These are phyloP conservation scores for Cynanchum wilfordii DNA, from an alignment of 257 asterid genomes.

Conservation along the genomic window DNA sequence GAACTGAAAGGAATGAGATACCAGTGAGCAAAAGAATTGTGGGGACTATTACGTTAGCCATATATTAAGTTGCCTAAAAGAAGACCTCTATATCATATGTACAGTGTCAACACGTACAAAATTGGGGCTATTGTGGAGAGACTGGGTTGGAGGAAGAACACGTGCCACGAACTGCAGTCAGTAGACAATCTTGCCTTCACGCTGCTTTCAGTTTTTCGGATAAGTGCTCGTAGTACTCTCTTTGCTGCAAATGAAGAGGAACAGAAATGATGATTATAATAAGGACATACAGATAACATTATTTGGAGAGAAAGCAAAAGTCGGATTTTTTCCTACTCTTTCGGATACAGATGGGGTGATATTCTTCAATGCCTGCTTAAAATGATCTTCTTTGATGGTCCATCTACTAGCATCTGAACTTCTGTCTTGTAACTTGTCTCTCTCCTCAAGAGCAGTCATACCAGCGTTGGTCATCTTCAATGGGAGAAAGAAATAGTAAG, in stretches of 20 bases:
- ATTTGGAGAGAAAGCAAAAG: background rate
- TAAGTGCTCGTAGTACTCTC: conserved; percentile 37
- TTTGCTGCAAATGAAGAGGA: conserved; percentile 54
- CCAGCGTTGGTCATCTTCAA: conserved; percentile 63
- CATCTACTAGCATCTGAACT: conserved; percentile 21
- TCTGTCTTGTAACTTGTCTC: conserved; percentile 19
- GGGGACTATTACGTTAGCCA: no score
- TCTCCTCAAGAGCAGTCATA: conserved; percentile 53
- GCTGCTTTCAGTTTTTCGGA: conserved; percentile 34
- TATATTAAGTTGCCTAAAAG: no score
- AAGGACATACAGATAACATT: background rate
- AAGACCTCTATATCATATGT: background rate
- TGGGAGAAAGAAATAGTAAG: background rate
- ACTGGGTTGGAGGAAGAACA: background rate
- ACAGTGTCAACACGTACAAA: background rate
- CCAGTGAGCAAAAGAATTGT: no score
- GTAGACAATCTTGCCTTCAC: background rate
- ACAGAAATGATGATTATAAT: background rate
- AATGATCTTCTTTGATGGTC: conserved; percentile 55
- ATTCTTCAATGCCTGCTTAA: conserved; percentile 50
- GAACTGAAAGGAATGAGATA: no score
- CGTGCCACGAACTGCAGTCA: no score
- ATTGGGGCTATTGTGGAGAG: background rate
- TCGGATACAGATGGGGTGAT: conserved; percentile 66
- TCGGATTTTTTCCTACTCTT: conserved; percentile 25